Evolutionary conservation across 192 early-diverging fungal genomes (phyloP), one percentile per base, ranked within the genome.

Genomic region (Umbelopsis isabellina): DNA sequence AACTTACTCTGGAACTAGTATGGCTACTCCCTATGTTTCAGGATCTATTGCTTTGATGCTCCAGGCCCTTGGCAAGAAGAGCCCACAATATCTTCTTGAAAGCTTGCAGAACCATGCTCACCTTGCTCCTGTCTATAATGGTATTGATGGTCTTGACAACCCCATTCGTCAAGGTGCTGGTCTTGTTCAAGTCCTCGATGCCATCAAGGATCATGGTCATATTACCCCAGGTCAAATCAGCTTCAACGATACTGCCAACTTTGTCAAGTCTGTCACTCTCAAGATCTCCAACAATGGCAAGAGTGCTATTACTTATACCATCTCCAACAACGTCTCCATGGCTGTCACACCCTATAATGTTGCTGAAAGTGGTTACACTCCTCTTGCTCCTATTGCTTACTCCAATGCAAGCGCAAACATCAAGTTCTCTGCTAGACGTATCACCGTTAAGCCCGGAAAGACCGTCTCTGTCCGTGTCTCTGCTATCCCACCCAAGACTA

Each of bases 1-100:
- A 30, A 48, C 75, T 27, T 22, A 75, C 46, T 84, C 82, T 37
- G 89, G 89, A 30, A 88, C 87, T 0, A 85, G 83, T 50, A 89
- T 89, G 89, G 86, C 87, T 12, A 76, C 86, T 46, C 88, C 88
- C 50, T 88, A 83, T 67, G 44, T 82, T 22, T 76, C 82, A 52
- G 88, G 88, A 13, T 61, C 73, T 2, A 67, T 81, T 41, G 84
- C 86, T 45, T 51, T 85, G 23, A 80, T 74, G 52, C 69, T 87
- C 22, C 73, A 86, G 53, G 76, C 76, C 6, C 46, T 69, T 44
- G 55, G 72, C 18, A 78, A 72, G 66, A 53, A 71, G n/a, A 69
- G 68, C 47, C 51, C 52, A 35, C 22, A 8, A 7, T 70, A 70
- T 67, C 72, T 79, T 41, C 73, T 68, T 41, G 69, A 79, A 49